phyloP scores from a whole-genome alignment of 352 stramenopile genomes.

The Phytophthora parvispora region DNA sequence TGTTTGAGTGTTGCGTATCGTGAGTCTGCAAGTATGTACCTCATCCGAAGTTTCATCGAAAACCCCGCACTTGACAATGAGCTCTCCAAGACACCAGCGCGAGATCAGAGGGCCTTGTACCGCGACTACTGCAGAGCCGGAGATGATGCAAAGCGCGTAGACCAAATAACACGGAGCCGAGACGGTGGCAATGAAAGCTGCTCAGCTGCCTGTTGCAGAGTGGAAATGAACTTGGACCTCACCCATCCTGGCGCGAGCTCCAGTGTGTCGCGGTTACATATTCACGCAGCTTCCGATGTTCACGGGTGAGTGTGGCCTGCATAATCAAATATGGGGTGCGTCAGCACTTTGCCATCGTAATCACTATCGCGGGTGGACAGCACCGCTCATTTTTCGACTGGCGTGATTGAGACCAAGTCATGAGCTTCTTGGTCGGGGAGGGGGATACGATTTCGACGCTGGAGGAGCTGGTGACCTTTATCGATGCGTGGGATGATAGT shows the following conservation, averaged over 20 bases:
- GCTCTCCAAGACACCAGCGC: too few relatives aligned
- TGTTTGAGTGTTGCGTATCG: too few relatives aligned
- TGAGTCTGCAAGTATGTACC: neutral
- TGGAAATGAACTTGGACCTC: constrained; percentile 1
- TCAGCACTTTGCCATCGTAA: constrained; percentile 19
- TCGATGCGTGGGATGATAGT: constrained; percentile 29
- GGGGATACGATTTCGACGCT: constrained; percentile 18
- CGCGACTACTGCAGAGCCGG: too few relatives aligned
- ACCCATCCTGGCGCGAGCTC: constrained; percentile 16
- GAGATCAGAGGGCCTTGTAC: too few relatives aligned
- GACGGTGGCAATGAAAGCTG: neutral
- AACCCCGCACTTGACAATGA: too few relatives aligned
- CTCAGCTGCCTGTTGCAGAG: neutral
- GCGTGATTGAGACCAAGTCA: neutral
- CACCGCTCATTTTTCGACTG: constrained; percentile 13
- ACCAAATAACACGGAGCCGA: neutral
- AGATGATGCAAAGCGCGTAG: neutral
- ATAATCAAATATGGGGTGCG: constrained; percentile 12
- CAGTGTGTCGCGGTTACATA: constrained; percentile 12
- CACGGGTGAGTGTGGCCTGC: constrained; percentile 2
- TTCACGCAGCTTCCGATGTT: neutral
- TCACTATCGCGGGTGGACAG: neutral
- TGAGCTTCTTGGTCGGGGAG: constrained; percentile 18
- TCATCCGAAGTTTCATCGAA: too few relatives aligned
- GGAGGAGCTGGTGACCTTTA: constrained; percentile 38